Evolutionary conservation across 2,329 filamentous ascomycete genomes (phyloP), one percentile per base, ranked within the genome.

Genomic region (Colletotrichum phormii): DNA sequence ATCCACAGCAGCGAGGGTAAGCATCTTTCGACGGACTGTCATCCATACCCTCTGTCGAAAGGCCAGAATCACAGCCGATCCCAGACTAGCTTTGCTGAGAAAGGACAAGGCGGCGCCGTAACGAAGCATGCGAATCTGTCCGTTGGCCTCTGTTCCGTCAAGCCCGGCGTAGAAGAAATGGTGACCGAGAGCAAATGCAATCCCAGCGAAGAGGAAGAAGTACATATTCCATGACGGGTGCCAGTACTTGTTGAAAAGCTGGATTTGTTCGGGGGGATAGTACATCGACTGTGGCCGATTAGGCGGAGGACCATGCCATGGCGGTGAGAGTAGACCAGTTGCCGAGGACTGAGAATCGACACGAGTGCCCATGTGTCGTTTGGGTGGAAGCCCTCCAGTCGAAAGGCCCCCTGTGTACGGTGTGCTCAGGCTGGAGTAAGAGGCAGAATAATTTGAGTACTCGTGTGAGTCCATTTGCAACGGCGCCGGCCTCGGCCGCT

Each of bases 41-140:
- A 76, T 67, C 75, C 75, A 77, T n/a, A 76, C 75, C 5, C 75
- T 70, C 51, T 77, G 75, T 1, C 74, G 74, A 42, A 76, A 77
- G 0, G 75, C 80, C 15, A 81, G 73, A 12, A 82, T 75, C 1
- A 81, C 78, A 7, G 80, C 78, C 3, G 81, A 77, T 51, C 79
- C 79, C 18, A 84, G 77, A 4, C 77, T 78, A 5, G 82, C 81
- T 75, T 84, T 84, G 5, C 79, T 76, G 22, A 80, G 79, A 59
- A 82, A 83, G 0, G 82, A 79, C n/a, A 84, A 74, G 0, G 80
- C 77, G 0, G 81, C 79, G 3, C 82, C 82, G 62, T 81, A 80
- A 11, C 82, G 79, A 24, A 82, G 76, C 80, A 81, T 82, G 15
- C 76, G 71, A 11, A 83, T 67, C 67, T 83, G 82, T 33, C 80